Evolutionary conservation across 805 yeast species (phyloP), one percentile per base, ranked within the genome.

Genomic region (Candida incommunis): DNA sequence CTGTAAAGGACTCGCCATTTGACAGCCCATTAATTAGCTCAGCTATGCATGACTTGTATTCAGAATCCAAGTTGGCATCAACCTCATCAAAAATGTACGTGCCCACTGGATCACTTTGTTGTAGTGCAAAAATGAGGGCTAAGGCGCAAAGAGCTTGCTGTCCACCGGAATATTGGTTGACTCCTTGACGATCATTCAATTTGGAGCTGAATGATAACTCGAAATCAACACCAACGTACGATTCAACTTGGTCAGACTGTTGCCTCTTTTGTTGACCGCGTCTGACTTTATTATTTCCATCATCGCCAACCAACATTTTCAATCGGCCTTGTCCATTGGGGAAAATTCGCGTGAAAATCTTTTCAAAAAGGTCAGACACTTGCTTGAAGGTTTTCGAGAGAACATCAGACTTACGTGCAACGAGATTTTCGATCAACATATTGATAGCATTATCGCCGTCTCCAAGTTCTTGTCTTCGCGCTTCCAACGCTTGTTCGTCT

Each of bases 71-170:
- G 54, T 90, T 92, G 3, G 97, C 96, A 65, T 92, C 98, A 48
- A 92, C 82, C 66, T 92, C 98, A 63, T 92, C 98, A 62, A 92
- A 90, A 41, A 92, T 64, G 59, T 92, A 92, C 61, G 92, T 92
- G 42, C 97, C 96, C 5, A 96, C 96, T 9, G 97, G 97, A 54
- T 92, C 97, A 51, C 94, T 85, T 57, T 75, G 78, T 65, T 92
- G 98, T 48, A 90, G 85, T 3, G 98, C 96, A 47, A 92, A 70
- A 51, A 92, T 88, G 43, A 92, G 71, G 0, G 97, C 88, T 53
- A 92, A 78, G 0, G 98, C 97, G 68, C 97, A 88, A n/a, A 92
- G 67, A 0, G 96, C 83, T 60, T 90, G 90, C 58, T 92, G 98
- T 9, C 98, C 98, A 35, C 98, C 98, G 1, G 96, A 85, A 16